Evolutionary conservation across 139 green algal genomes (phyloP).

Genomic region (Trebouxia sp.): DNA sequence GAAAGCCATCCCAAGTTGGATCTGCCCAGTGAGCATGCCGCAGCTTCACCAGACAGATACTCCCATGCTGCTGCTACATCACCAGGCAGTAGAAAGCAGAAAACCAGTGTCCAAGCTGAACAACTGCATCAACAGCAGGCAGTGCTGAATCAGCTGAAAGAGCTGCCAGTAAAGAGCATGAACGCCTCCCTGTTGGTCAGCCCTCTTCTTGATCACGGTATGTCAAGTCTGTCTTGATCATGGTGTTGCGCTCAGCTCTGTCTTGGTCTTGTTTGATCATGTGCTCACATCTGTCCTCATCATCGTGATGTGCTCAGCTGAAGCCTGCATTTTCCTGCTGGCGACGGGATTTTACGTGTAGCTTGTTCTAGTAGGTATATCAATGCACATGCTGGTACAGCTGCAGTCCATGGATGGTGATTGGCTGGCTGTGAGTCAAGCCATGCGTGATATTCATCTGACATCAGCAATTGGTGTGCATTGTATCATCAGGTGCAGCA

Average conservation of each 20-base stretch:
- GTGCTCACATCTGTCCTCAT: too few species aligned
- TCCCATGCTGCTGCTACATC: not conserved
- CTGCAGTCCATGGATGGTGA: too few species aligned
- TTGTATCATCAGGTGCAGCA: too few species aligned
- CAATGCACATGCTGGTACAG: too few species aligned
- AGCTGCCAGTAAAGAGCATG: not conserved
- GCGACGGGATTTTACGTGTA: too few species aligned
- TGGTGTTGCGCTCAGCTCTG: too few species aligned
- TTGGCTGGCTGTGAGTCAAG: not conserved
- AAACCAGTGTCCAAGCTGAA: not conserved
- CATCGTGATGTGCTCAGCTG: too few species aligned
- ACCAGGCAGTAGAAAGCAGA: not conserved
- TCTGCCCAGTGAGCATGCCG: not conserved
- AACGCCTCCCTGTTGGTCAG: not conserved
- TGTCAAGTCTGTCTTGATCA: too few species aligned
- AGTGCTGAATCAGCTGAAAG: slow-evolving; percentile 13
- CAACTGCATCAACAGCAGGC: not conserved
- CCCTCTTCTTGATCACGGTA: not conserved
- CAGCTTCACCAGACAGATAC: not conserved
- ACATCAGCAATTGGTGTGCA: too few species aligned
- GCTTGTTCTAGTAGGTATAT: too few species aligned
- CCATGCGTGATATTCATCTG: not conserved
- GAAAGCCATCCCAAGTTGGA: not conserved
- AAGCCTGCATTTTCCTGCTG: too few species aligned
- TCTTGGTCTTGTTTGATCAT: too few species aligned